A percentile compares a stretch with the other conserved stretches of the same genome.
Evolutionary conservation across 2,329 filamentous ascomycete species (phyloP).

Genomic region (Trichophyton benhamiae): DNA sequence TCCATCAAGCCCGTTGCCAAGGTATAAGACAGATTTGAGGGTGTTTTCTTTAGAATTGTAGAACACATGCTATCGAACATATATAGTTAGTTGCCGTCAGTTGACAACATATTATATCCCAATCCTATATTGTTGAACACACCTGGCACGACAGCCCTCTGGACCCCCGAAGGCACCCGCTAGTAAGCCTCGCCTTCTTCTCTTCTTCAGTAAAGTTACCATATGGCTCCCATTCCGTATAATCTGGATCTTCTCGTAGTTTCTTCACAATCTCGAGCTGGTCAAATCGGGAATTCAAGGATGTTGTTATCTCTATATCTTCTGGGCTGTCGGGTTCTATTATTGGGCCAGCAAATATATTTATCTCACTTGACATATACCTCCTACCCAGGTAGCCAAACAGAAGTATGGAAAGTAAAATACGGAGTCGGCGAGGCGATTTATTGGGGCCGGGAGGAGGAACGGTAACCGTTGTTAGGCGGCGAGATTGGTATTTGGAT

Average conservation of each 20-base stretch:
- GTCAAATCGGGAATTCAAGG: conserved; percentile 25
- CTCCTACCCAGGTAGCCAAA: conserved; percentile 24
- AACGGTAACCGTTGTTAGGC: conserved; percentile 5
- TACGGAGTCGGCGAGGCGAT: conserved; percentile 24
- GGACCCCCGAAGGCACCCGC: conserved; percentile 30
- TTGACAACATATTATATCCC: background rate
- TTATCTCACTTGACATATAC: background rate
- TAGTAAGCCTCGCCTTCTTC: conserved; percentile 26
- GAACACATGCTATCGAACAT: conserved; percentile 46
- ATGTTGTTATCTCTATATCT: conserved; percentile 21
- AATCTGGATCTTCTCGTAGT: conserved; percentile 29
- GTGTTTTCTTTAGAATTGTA: conserved; percentile 48
- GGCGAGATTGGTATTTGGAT: background rate
- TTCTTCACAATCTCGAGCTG: conserved; percentile 26
- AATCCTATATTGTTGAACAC: conserved; percentile 12
- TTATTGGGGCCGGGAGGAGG: conserved; percentile 11
- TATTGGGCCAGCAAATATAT: conserved; percentile 1
- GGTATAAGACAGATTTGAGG: conserved; percentile 51
- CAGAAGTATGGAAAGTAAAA: conserved; percentile 22
- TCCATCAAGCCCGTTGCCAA: conserved; percentile 52
- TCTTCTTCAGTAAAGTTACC: conserved; percentile 25
- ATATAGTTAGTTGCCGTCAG: background rate
- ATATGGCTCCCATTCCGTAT: conserved; percentile 29
- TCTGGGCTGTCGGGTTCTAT: conserved; percentile 24
- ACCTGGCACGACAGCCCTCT: conserved; percentile 32